phyloP scores from a whole-genome alignment of 352 stramenopile genomes.

The Pythium folliculosum region DNA sequence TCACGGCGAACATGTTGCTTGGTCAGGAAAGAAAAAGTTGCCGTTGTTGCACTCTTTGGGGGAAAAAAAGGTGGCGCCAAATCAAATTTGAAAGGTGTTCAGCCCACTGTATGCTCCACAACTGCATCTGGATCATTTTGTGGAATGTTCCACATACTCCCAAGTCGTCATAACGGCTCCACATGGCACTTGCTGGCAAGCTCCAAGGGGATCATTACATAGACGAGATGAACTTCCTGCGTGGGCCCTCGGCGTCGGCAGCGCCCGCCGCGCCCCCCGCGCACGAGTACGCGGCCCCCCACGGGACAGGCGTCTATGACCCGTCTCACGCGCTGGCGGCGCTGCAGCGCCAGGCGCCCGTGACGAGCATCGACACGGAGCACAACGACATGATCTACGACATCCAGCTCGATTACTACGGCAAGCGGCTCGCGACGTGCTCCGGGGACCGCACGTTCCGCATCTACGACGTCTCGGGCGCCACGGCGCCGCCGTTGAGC shows the following conservation, averaged over 20 bases:
- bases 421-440: conserved; percentile 80
- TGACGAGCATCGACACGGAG: conserved; percentile 80
- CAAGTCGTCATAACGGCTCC: conserved; percentile 2
- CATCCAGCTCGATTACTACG: conserved; percentile 89
- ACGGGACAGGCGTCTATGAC: conserved; percentile 5
- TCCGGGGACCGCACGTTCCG: conserved; percentile 84
- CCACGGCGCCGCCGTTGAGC: conserved; percentile 32
- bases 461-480: conserved; percentile 76
- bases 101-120: conserved; percentile 6
- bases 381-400: conserved; percentile 91
- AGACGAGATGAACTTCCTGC: conserved; percentile 32
- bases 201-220: no score
- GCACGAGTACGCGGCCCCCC: not conserved
- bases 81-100: conserved; percentile 18
- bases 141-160: conserved; percentile 10
- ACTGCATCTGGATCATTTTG: conserved; percentile 1
- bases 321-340: not conserved
- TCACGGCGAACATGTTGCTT: conserved; percentile 70
- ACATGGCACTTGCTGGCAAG: conserved; percentile 22
- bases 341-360: conserved; percentile 37
- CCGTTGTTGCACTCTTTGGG: conserved; percentile 1
- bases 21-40: conserved; percentile 17
- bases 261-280: conserved; percentile 18
- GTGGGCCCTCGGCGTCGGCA: conserved; percentile 16
- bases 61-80: conserved; percentile 25